A percentile compares a stretch with the other conserved stretches of the same genome.
These are phyloP conservation scores for Chondrus crispus DNA, from an alignment of 23 red algal species.

Conservation along the genomic window DNA sequence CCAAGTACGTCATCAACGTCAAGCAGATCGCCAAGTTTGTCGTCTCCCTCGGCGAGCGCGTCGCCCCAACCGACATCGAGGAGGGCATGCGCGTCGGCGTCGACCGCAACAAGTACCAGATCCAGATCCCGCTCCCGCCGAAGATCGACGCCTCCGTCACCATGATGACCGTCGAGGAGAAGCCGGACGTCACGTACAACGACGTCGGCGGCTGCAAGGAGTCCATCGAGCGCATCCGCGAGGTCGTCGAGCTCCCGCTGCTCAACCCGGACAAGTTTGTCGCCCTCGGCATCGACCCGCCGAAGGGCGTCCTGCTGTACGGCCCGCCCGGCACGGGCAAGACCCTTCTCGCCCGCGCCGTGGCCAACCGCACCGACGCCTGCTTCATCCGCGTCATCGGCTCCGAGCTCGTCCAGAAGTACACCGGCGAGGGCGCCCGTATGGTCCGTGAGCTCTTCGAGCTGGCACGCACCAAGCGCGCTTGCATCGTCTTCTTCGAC, in stretches of 20 bases:
- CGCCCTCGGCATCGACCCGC: slow-evolving; percentile 95
- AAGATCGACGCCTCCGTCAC: slow-evolving; percentile 98
- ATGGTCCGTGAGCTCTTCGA: slow-evolving; percentile 99
- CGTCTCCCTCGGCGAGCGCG: slow-evolving; percentile 88
- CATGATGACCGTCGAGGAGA: slow-evolving; percentile 99
- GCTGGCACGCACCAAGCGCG: slow-evolving; percentile 93
- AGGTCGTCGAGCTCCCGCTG: slow-evolving; percentile 97
- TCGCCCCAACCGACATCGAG: slow-evolving; percentile 98
- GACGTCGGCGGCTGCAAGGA: slow-evolving; percentile 97
- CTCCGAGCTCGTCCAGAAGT: slow-evolving; percentile 99
- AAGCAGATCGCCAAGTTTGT: slow-evolving; percentile 99
- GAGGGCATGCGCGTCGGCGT: slow-evolving; percentile 99
- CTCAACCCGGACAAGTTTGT: slow-evolving; percentile 98
- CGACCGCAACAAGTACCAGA: slow-evolving; percentile 99
- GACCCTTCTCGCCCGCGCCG: slow-evolving; percentile 93
- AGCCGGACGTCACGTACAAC: slow-evolving; percentile 97
- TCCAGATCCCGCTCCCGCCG: slow-evolving; percentile 98
- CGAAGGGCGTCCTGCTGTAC: slow-evolving; percentile 97
- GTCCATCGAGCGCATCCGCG: slow-evolving; percentile 93
- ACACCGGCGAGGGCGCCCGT: slow-evolving; percentile 96
- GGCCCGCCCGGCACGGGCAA: slow-evolving; percentile 98
- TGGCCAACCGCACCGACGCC: slow-evolving; percentile 97
- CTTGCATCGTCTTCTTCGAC: slow-evolving; percentile 99
- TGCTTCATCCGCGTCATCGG: slow-evolving; percentile 99
- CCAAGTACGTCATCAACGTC: slow-evolving; percentile 99